These are phyloP conservation scores for Acanthamoeba lenticulata DNA, from an alignment of 208 protist species.

Conservation along the genomic window DNA sequence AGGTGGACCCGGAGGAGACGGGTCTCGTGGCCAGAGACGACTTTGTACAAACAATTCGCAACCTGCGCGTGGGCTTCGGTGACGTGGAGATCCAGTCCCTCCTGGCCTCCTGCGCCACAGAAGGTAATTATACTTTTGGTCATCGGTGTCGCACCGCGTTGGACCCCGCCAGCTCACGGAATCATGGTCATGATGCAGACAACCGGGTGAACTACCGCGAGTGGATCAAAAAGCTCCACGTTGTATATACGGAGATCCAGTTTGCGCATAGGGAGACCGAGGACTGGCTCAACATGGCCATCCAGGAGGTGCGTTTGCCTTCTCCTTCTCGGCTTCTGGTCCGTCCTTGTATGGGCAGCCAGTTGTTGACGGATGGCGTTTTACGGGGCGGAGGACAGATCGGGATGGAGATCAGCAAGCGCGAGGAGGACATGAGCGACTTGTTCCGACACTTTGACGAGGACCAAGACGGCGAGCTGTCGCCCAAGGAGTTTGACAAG, in stretches of 20 bases:
- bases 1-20: not conserved
- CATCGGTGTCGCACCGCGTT: not conserved
- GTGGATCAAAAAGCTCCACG: slow-evolving; percentile 51
- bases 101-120: not conserved
- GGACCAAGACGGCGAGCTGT: slow-evolving; percentile 23
- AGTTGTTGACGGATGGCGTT: not conserved
- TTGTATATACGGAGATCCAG: slow-evolving; percentile 28
- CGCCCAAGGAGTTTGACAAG: slow-evolving; percentile 47
- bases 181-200: not conserved
- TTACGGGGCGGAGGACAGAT: not conserved
- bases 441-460: slow-evolving; percentile 26
- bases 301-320: not conserved
- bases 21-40: not conserved
- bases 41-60: slow-evolving; percentile 38
- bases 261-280: slow-evolving; percentile 10
- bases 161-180: not conserved
- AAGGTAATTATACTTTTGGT: not conserved
- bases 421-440: not conserved
- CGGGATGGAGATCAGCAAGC: not conserved
- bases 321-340: not conserved
- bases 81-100: slow-evolving; percentile 17
- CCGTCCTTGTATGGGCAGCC: not conserved
- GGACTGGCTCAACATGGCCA: slow-evolving; percentile 7
- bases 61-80: slow-evolving; percentile 26
- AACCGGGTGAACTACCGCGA: slow-evolving; percentile 7